A percentile compares a stretch with the other conserved stretches of the same genome.
These are phyloP conservation scores for Platanus orientalis DNA, from an alignment of 164 flowering plant species.

Conservation along the genomic window DNA sequence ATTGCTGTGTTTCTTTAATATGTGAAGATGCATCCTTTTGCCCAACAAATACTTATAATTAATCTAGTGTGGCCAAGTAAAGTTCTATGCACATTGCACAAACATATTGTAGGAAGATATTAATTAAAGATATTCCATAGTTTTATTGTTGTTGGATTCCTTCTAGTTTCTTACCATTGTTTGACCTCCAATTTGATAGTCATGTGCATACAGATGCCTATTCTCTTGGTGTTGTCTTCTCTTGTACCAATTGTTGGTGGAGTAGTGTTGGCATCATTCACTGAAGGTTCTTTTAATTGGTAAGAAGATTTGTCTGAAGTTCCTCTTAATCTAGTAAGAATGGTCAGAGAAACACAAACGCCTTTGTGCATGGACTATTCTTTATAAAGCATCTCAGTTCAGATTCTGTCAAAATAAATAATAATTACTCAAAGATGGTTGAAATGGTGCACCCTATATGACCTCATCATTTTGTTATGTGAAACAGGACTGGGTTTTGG, in stretches of 20 bases:
- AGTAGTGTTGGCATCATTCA: slow-evolving; percentile 83
- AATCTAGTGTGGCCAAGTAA: too few species aligned
- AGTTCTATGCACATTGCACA: too few species aligned
- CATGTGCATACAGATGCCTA: slow-evolving; percentile 54
- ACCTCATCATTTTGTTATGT: background rate
- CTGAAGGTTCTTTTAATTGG: slow-evolving; percentile 98
- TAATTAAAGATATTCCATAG: too few species aligned
- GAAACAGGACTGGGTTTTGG: slow-evolving; percentile 84
- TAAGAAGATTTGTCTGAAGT: slow-evolving; percentile 15
- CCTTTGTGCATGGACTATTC: too few species aligned
- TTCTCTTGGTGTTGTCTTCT: slow-evolving; percentile 74
- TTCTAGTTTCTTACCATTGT: background rate
- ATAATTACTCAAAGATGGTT: background rate
- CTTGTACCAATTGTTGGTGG: slow-evolving; percentile 96
- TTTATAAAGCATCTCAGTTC: too few species aligned
- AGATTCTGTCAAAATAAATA: background rate
- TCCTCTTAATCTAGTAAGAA: background rate
- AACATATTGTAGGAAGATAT: too few species aligned
- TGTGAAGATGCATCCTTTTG: too few species aligned
- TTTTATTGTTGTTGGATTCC: too few species aligned
- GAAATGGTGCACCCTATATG: background rate
- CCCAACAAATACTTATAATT: too few species aligned
- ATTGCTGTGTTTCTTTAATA: too few species aligned
- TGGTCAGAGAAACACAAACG: background rate
- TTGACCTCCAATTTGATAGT: background rate